Base-by-base conservation (phyloP, 2,329 filamentous ascomycete genomes). In the Apiospora kogelbergensis region DNA sequence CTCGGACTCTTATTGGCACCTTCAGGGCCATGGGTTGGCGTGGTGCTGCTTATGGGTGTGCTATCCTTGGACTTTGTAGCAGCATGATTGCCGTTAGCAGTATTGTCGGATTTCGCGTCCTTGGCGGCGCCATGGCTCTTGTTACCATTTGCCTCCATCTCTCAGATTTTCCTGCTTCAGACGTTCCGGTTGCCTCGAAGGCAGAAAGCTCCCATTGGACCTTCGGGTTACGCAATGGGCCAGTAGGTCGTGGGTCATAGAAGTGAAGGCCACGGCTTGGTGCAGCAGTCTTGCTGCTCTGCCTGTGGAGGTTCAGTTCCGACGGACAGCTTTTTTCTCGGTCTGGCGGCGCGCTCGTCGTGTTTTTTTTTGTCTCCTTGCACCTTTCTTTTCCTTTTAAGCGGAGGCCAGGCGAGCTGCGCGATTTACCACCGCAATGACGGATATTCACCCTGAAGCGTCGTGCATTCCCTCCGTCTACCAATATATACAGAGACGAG, bases 1-100 rank as follows among this genome's bases (percentile, higher is more conserved):
- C 93, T 95, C 65, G 91, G 90, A 79, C 89, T 92, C 80, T 87
- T 86, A 73, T 82, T 74, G 70, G 74, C 71, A 74, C 75, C 76
- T 74, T 73, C 70, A 74, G 77, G 76, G 40, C 78, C 76, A 66
- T 65, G 63, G 33, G 44, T 66, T n/a, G 65, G 26, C 42, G 44
- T 46, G 42, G 65, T 66, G 44, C 69, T 70, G 46, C 77, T 78
- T 44, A 37, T 66, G 65, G 30, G 44, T 26, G 30, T 45, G 41
- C 26, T 40, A 45, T 65, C 67, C 48, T 63, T 42, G 41, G 69
- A 64, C 40, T 67, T 33, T 48, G 63, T 45, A 33, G 66, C 66
- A 37, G 69, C 60, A 53, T 66, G 69, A 45, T 67, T 70, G 65
- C 41, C 68, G 67, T 66, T 65, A 53, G 42, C 44, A 48, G 30